Evolutionary conservation across 306 rosid genomes (phyloP), one percentile per base, ranked within the genome.

Genomic region (Dalbergia cultrata): DNA sequence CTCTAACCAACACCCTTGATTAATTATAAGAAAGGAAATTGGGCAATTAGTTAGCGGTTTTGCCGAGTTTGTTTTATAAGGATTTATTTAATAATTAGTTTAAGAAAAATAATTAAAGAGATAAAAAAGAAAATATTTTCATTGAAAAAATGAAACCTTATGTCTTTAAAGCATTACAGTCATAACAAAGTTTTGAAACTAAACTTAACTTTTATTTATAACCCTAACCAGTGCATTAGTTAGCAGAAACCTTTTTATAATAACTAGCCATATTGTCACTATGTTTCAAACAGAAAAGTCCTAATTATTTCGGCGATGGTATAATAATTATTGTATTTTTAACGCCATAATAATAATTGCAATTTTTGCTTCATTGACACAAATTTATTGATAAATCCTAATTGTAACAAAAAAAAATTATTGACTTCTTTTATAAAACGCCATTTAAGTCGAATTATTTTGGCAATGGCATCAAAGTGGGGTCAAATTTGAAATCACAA

Each of bases 1-100:
- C 68, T 75, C 59, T 18, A 37, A 14, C 77, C 49, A 18, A 31
- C 35, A 41, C 70, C 49, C 60, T 52, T 68, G 18, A 31, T 59
- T 57, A 13, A 33, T 31, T 19, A 18, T n/a, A 34, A 37, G 8
- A 14, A 39, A 21, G 7, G 37, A 43, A 52, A 52, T 43, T 49
- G 31, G 22, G 17, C 33, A 14, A 44, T 45, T 21, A 14, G 57
- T 13, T 12, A 73, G 41, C 21, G 19, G 64, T 53, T 71, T 9
- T n/a, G 31, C 31, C 2, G 2, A 26, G 31, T 2, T 1, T 26
- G 31, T 26, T 26, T 26, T 26, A 26, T 26, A 26, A 26, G 31
- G 31, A 3, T 26, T 26, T 26, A 26, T 26, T 3, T 26, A 21
- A 21, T 21, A 0, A 21, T 0, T 21, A 26, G 3, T 3, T 26